phyloP scores from a whole-genome alignment of 2,329 filamentous ascomycete species.

The Dactylella cylindrospora region DNA sequence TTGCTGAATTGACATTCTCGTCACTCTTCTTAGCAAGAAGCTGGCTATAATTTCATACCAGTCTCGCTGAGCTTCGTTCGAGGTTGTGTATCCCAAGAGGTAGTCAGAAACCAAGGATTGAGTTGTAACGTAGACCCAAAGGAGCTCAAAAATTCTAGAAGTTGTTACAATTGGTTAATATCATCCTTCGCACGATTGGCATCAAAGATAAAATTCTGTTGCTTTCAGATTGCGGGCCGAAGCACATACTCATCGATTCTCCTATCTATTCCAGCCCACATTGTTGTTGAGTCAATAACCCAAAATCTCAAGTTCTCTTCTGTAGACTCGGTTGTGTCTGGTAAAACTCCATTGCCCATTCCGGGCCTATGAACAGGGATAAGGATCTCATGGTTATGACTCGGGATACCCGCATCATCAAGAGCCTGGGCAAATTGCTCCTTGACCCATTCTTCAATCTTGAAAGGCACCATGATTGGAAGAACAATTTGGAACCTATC shows the following conservation, averaged over 20 bases:
- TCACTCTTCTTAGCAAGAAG: constrained; percentile 25
- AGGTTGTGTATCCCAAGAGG: neutral
- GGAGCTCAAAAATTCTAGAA: constrained; percentile 45
- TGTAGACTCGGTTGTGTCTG: constrained; percentile 4
- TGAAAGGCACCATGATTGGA: constrained; percentile 33
- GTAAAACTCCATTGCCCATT: constrained; percentile 26
- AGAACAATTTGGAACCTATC: constrained; percentile 45
- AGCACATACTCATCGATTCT: constrained; percentile 46
- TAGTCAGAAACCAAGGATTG: constrained; percentile 10
- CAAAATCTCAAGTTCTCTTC: constrained; percentile 40
- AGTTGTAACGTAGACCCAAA: constrained; percentile 33
- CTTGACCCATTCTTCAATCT: constrained; percentile 44
- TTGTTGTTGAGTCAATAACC: constrained; percentile 46
- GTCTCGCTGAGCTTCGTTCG: neutral
- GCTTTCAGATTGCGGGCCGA: too few relatives aligned
- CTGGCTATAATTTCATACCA: constrained; percentile 22
- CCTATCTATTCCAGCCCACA: constrained; percentile 47
- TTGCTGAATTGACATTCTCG: constrained; percentile 38
- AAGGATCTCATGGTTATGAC: constrained; percentile 19
- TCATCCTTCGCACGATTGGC: too few relatives aligned
- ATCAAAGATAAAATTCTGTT: neutral
- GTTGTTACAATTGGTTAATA: too few relatives aligned
- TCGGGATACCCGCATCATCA: constrained; percentile 19
- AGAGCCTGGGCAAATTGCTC: constrained; percentile 34
- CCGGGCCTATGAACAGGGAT: constrained; percentile 40